Base-by-base conservation (phyloP, 2,329 filamentous ascomycete genomes). In the Arthrobotrys entomopaga region DNA sequence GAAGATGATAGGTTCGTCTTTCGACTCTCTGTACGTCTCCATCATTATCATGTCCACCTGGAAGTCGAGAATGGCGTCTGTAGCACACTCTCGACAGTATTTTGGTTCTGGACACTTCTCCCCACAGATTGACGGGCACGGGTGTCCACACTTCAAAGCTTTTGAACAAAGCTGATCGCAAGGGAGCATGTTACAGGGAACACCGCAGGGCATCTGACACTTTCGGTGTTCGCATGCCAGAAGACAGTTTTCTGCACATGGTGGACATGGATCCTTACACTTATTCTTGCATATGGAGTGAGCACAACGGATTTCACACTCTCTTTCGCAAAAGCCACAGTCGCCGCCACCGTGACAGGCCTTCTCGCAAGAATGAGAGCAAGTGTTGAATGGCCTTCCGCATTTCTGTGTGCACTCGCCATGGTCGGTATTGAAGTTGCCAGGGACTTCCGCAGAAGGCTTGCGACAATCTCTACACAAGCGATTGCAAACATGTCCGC, bases 131-230 rank as follows among this genome's bases (percentile, higher is more conserved):
- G 86, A 87, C 0, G 88, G 88, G 81, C 87, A 91, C 78, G 83
- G 85, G 79, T 91, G 88, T 0, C 86, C 86, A 77, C 89, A 91
- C 0, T 24, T 16, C 2, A 91, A 79, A 0, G 69, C 15, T 26
- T 85, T 82, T 2, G 81, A 78, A 78, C 90, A 92, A 7, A 89
- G 83, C 76, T 83, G 80, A 0, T 85, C 85, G 79, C 89, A 92
- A 0, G 90, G 90, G 0, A 91, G 78, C 81, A 87, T 85, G 76
- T 90, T 83, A 78, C 89, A 92, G 0, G 90, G 89, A 0, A 86
- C 89, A 0, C 88, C 87, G 74, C 90, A 91, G 2, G 81, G 82
- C 80, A 82, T 81, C 5, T 79, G 78, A 73, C 84, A 85, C 46
- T 77, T 58, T 40, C 81, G 78, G 77, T 91, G 89, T 6, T 83